Base-by-base conservation (phyloP, 2,329 filamentous ascomycete genomes). In the Cladosporium velox region DNA sequence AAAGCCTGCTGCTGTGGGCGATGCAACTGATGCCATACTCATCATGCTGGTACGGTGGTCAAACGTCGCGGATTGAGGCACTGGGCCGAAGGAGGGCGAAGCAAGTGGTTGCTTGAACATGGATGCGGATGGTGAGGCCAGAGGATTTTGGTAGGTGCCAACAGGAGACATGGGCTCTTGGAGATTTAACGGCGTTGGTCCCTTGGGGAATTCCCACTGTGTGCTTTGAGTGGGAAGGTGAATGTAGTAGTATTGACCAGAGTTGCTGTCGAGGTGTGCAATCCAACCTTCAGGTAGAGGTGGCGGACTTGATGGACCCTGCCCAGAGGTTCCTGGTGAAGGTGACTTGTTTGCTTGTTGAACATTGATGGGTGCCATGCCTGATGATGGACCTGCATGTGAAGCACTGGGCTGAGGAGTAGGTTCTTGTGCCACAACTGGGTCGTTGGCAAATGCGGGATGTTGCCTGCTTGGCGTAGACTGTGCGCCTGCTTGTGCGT, bases 161-260 rank as follows among this genome's bases (percentile, higher is more conserved):
- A 90, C 90, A 0, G 94, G 94, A 7, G 94, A 97, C 65, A 97
- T 81, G 0, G 94, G 94, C 18, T 91, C 86, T 67, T 96, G 93
- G 69, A 96, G 86, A 69, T 92, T 91, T 64, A 97, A 84, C 0
- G 94, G 94, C 28, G 92, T 97, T 0, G 93, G 93, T 0, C 94
- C 94, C 79, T 97, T 98, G 32, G 95, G 95, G 71, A 98, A 98
- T 75, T 99, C 95, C 95, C 95, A 99, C 76, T 99, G 95, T 0
- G 95, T 99, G 2, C 93, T 92, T 76, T 98, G 95, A 0, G 92
- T 93, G 1, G 93, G 91, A 34, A 99, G 85, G 77, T 99, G 95
- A 67, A 99, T 99, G 75, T 99, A 99, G 78, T 99, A 99, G 79
- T 98, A 99, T 76, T 98, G 94, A 1, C 95, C 95, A 2, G 94